These are phyloP conservation scores for Neonectria faginata DNA, from an alignment of 2,329 filamentous ascomycete genomes.

Conservation along the genomic window DNA sequence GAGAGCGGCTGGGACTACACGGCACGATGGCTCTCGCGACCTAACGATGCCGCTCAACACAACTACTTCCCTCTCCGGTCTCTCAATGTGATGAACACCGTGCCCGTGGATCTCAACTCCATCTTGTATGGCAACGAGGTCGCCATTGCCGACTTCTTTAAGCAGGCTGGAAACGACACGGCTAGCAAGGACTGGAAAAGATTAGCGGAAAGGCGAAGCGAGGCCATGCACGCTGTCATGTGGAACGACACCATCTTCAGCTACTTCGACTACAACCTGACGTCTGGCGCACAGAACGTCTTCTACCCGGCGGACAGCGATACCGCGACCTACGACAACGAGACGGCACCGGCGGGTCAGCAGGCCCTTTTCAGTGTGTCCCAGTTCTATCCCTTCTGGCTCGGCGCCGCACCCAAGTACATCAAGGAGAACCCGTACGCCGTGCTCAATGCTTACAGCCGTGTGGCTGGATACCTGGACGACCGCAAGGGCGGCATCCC, in stretches of 20 bases:
- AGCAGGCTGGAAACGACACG: constrained; percentile 61
- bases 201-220: constrained; percentile 64
- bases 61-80: constrained; percentile 74
- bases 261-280: constrained; percentile 79
- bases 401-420: constrained; percentile 68
- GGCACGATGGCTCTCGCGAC: constrained; percentile 68
- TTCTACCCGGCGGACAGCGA: constrained; percentile 64
- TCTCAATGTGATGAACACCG: constrained; percentile 67
- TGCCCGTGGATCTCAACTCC: constrained; percentile 76
- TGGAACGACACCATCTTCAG: constrained; percentile 72
- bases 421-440: constrained; percentile 70
- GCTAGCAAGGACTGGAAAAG: constrained; percentile 62
- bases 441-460: constrained; percentile 65
- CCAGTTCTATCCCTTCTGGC: constrained; percentile 78
- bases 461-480: constrained; percentile 65
- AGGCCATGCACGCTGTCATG: constrained; percentile 71
- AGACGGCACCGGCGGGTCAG: constrained; percentile 62
- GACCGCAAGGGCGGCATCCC: constrained; percentile 67
- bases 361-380: constrained; percentile 69
- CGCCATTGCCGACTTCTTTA: constrained; percentile 67
- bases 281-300: constrained; percentile 65
- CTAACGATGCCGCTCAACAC: constrained; percentile 68
- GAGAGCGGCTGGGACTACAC: constrained; percentile 76
- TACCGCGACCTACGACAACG: constrained; percentile 43
- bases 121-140: constrained; percentile 76